These are phyloP conservation scores for Murraya paniculata DNA, from an alignment of 345 rosid species.

Conservation along the genomic window DNA sequence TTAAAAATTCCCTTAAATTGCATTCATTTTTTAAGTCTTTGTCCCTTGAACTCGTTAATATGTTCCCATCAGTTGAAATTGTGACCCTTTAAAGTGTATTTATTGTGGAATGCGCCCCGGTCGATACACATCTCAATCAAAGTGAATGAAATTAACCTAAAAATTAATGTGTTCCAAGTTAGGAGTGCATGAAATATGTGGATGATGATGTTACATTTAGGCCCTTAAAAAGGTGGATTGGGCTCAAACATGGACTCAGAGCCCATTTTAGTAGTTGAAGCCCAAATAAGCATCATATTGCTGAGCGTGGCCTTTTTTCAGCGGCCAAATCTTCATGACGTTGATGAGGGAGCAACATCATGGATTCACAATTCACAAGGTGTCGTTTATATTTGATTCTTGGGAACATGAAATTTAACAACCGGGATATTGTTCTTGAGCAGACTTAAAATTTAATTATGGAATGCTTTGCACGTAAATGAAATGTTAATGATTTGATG, in stretches of 20 bases:
- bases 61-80: too few species aligned
- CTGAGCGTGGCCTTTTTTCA: neutral
- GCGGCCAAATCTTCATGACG: neutral
- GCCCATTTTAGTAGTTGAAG: neutral
- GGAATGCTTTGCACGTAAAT: neutral
- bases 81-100: too few species aligned
- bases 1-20: too few species aligned
- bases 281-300: neutral
- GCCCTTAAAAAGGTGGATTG: neutral
- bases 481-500: neutral
- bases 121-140: too few species aligned
- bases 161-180: too few species aligned
- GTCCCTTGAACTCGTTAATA: too few species aligned
- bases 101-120: too few species aligned
- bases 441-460: neutral
- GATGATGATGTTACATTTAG: neutral
- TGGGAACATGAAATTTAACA: neutral
- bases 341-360: neutral
- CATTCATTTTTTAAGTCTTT: too few species aligned
- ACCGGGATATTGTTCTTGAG: neutral
- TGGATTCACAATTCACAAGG: too few species aligned
- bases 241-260: neutral
- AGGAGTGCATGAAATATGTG: neutral
- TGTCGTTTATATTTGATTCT: neutral
- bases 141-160: too few species aligned